Percentiles rank a stretch among this genome's conserved stretches.
Conservation (phyloP, 441 rosid genomes). For the Pelargonium citronellum region DNA sequence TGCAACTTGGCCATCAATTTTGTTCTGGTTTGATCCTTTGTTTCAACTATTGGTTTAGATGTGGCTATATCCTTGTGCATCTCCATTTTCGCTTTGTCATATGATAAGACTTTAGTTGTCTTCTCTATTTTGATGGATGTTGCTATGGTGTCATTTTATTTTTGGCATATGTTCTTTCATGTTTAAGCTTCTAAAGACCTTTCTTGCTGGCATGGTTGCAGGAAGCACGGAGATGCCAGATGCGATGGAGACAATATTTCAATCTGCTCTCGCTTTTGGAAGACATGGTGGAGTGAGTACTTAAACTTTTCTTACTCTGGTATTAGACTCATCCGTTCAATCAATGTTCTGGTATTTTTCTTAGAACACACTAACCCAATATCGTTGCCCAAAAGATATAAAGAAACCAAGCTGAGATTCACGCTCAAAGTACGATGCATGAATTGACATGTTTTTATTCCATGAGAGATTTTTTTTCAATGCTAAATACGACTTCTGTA, state of each 20-base stretch:
- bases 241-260: conserved; percentile 89
- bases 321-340: background rate
- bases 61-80: too few species aligned
- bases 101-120: background rate
- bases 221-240: conserved; percentile 81
- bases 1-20: background rate
- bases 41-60: background rate
- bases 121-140: background rate
- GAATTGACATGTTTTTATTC: too few species aligned
- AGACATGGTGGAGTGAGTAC: conserved; percentile 69
- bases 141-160: background rate
- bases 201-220: conserved; percentile 26
- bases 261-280: conserved; percentile 79
- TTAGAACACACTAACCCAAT: too few species aligned
- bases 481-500: too few species aligned
- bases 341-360: background rate
- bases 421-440: too few species aligned
- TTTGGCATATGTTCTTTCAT: background rate
- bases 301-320: background rate
- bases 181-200: background rate
- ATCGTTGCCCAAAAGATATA: too few species aligned
- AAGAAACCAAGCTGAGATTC: too few species aligned
- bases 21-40: background rate
- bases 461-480: too few species aligned
- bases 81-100: too few species aligned